Conservation (phyloP, 2,329 filamentous ascomycete genomes). For the Neonectria faginata region DNA sequence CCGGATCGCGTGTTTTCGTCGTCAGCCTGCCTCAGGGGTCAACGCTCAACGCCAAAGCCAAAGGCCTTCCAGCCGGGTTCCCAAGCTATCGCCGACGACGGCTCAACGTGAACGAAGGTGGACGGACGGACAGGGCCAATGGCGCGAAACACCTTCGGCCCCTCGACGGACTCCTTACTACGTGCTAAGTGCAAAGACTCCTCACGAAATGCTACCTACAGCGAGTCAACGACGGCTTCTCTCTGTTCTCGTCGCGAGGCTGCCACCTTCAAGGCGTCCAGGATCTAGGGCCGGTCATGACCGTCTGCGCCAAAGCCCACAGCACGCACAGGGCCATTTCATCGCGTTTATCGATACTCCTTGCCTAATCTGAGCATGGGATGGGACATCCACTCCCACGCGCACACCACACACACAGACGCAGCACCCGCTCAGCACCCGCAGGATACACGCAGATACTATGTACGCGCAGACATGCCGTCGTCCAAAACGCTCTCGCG, state of each 20-base stretch:
- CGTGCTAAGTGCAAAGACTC: not conserved
- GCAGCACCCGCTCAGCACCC: conserved; percentile 19
- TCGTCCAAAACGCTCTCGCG: conserved; percentile 23
- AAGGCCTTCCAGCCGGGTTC: conserved; percentile 22
- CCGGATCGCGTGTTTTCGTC: conserved; percentile 46
- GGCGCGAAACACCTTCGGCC: conserved; percentile 28
- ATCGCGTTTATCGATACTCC: conserved; percentile 26
- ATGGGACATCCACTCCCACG: conserved; percentile 22
- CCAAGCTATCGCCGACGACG: conserved; percentile 27
- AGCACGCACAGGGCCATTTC: conserved; percentile 17
- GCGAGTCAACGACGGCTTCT: not conserved
- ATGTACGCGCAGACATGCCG: conserved; percentile 14
- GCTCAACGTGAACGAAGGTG: conserved; percentile 4
- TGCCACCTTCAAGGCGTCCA: not conserved
- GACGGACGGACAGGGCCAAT: conserved; percentile 8
- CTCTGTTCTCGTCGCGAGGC: not conserved
- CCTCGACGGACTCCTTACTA: conserved; percentile 8
- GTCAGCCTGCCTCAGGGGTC: conserved; percentile 40
- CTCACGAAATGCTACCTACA: not conserved
- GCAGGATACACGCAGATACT: conserved; percentile 14
- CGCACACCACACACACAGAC: conserved; percentile 24
- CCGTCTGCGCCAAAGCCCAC: conserved; percentile 16
- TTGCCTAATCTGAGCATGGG: conserved; percentile 23
- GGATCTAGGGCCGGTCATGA: conserved; percentile 2
- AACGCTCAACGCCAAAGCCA: conserved; percentile 26